A percentile compares a stretch with the other conserved stretches of the same genome.
Conservation (phyloP, 768 basidiomycete species). For the Agrocybe chaxingu region DNA sequence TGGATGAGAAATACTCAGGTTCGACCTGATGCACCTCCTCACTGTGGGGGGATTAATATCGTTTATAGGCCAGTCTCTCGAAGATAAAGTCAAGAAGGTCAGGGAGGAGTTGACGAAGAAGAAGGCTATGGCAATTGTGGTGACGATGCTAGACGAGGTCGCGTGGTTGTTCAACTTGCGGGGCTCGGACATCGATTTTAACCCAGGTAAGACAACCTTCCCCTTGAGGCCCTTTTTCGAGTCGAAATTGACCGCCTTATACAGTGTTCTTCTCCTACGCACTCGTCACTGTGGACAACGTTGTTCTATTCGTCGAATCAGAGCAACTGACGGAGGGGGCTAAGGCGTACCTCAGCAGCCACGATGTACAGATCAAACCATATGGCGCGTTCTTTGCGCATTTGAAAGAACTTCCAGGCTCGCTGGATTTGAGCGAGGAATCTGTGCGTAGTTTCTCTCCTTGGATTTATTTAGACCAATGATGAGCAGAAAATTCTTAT, state of each 20-base stretch:
- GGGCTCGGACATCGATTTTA: constrained; percentile 89
- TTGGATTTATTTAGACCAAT: neutral
- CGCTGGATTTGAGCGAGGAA: constrained; percentile 29
- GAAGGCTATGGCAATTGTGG: constrained; percentile 67
- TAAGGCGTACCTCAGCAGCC: constrained; percentile 45
- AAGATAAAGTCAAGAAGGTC: constrained; percentile 64
- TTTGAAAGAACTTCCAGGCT: constrained; percentile 46
- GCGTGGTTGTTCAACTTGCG: constrained; percentile 94
- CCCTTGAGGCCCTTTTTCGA: neutral
- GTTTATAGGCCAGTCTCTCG: constrained; percentile 50
- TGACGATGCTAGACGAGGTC: constrained; percentile 91
- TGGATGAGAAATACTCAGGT: constrained; percentile 78
- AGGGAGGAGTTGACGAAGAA: constrained; percentile 64
- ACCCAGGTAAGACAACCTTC: constrained; percentile 41
- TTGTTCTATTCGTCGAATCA: constrained; percentile 68
- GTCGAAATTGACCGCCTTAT: neutral
- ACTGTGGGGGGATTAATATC: neutral
- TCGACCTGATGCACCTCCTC: constrained; percentile 8
- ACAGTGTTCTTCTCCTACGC: constrained; percentile 93
- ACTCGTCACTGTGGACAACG: constrained; percentile 57
- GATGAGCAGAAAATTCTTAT: constrained; percentile 66
- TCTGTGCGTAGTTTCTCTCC: constrained; percentile 22
- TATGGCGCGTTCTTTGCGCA: constrained; percentile 70
- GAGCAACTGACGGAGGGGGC: constrained; percentile 44
- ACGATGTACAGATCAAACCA: constrained; percentile 56